These are phyloP conservation scores for Lophium mytilinum DNA, from an alignment of 495 filamentous ascomycete species.

Conservation along the genomic window DNA sequence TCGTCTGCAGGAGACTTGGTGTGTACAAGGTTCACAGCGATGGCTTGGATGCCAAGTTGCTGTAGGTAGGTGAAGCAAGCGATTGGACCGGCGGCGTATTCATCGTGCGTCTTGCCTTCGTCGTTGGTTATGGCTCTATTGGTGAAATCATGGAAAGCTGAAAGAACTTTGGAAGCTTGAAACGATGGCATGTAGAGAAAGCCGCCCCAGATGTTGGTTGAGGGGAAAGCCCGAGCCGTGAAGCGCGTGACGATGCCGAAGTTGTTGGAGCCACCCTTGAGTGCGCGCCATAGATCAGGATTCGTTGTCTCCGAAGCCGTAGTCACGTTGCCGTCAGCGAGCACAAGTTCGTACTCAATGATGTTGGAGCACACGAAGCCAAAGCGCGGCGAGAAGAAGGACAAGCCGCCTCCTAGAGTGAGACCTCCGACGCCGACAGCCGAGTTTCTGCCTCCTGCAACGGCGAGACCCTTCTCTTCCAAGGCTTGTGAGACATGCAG, in stretches of 20 bases:
- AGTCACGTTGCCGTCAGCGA: too few species aligned
- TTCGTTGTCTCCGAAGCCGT: too few species aligned
- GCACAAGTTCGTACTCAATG: too few species aligned
- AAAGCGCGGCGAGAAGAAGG: too few species aligned
- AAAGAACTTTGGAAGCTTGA: slow-evolving; percentile 26
- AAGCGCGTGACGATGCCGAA: too few species aligned
- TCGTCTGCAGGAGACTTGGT: background rate
- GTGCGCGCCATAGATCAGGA: too few species aligned
- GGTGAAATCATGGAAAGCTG: slow-evolving; percentile 23
- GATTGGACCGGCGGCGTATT: slow-evolving; percentile 31
- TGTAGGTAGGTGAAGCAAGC: slow-evolving; percentile 22
- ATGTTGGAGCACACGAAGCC: too few species aligned
- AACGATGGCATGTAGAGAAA: slow-evolving; percentile 29
- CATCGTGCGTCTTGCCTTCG: too few species aligned
- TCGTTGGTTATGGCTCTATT: background rate
- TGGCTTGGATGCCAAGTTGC: slow-evolving; percentile 14
- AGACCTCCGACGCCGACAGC: slow-evolving; percentile 8
- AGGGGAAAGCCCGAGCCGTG: too few species aligned
- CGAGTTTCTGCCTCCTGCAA: slow-evolving; percentile 2
- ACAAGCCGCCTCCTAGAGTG: slow-evolving; percentile 6
- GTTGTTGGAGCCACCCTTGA: too few species aligned
- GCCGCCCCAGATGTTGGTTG: slow-evolving; percentile 2
- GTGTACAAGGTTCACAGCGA: slow-evolving; percentile 11
- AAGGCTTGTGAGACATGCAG: slow-evolving; percentile 3
- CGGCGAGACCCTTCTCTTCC: background rate